phyloP scores from a whole-genome alignment of 73 alveolate genomes.

The Paramecium biaurelia region DNA sequence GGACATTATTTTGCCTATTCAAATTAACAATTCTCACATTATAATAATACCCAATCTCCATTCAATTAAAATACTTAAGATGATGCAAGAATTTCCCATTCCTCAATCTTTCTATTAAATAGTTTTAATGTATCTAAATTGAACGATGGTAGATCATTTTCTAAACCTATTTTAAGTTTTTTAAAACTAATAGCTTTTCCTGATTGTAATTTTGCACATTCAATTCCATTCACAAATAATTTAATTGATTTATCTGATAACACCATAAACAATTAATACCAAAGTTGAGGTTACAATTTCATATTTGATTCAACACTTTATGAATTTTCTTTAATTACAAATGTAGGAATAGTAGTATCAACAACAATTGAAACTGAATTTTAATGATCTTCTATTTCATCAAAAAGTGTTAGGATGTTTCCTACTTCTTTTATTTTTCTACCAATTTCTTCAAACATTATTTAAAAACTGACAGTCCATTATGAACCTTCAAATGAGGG shows the following conservation, averaged over 20 bases:
- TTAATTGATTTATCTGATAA: neutral
- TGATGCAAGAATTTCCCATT: neutral
- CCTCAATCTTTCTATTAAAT: neutral
- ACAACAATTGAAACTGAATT: neutral
- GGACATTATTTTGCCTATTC: constrained; percentile 2
- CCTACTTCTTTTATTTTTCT: constrained; percentile 7
- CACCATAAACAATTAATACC: constrained; percentile 7
- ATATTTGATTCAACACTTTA: neutral
- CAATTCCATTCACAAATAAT: constrained; percentile 14
- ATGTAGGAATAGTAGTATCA: neutral
- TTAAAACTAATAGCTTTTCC: neutral
- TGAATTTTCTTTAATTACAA: neutral
- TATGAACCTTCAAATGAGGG: constrained; percentile 10
- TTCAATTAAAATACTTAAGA: neutral
- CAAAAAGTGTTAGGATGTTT: neutral
- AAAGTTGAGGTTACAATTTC: neutral
- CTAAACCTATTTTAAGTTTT: neutral
- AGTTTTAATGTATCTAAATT: constrained; percentile 15
- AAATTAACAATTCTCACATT: neutral
- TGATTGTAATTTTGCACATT: neutral
- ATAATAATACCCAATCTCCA: constrained; percentile 21
- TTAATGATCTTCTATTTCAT: neutral
- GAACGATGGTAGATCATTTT: constrained; percentile 17
- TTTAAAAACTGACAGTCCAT: neutral
- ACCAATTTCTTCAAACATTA: constrained; percentile 41